Conservation (phyloP, 257 asterid species). For the Henckelia pumila region DNA sequence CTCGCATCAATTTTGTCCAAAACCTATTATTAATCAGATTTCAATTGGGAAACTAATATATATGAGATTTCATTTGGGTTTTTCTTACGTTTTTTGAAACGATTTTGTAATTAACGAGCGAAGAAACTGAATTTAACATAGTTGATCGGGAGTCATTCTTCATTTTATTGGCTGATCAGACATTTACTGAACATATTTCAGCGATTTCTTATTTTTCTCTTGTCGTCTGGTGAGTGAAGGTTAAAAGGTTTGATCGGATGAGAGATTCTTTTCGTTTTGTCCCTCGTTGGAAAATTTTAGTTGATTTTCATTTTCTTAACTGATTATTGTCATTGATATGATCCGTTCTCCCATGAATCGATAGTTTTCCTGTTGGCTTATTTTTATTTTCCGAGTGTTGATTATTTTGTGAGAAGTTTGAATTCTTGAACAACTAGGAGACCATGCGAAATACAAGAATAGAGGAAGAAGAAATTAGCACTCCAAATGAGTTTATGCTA, state of each 20-base stretch:
- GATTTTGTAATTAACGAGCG: neutral
- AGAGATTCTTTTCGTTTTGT: neutral
- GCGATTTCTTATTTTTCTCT: neutral
- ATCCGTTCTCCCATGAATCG: neutral
- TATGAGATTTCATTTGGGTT: neutral
- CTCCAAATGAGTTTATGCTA: neutral
- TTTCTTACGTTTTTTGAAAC: neutral
- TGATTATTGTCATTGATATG: neutral
- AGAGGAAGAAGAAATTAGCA: neutral
- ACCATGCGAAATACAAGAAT: neutral
- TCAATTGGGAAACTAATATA: neutral
- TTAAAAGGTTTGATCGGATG: conserved; percentile 14
- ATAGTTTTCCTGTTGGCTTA: neutral
- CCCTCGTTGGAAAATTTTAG: neutral
- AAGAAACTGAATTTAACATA: conserved; percentile 7
- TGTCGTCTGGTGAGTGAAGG: neutral
- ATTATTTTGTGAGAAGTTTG: neutral
- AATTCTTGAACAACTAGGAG: neutral
- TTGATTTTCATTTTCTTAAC: neutral
- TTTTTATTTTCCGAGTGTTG: neutral
- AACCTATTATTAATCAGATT: neutral
- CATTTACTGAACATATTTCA: neutral
- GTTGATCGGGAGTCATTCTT: neutral
- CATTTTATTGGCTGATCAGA: neutral
- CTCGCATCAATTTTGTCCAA: neutral